Conservation (phyloP, 2,329 filamentous ascomycete species). For the Xylaria digitata region DNA sequence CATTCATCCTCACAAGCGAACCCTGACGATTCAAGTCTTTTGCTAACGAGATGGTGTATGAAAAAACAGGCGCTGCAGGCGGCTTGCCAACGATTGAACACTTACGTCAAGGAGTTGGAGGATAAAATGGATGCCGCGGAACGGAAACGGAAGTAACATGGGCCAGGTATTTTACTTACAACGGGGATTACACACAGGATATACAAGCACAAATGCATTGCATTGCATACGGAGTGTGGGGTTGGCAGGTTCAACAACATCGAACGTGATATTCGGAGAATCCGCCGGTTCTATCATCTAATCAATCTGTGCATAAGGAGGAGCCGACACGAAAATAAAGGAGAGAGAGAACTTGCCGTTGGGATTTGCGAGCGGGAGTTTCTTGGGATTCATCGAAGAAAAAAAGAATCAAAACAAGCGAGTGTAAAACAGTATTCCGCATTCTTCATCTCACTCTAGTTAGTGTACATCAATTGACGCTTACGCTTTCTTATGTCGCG, state of each 20-base stretch:
- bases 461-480: slow-evolving; percentile 30
- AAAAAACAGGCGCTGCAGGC: slow-evolving; percentile 79
- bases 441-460: slow-evolving; percentile 17
- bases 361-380: slow-evolving; percentile 36
- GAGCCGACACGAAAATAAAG: slow-evolving; percentile 8
- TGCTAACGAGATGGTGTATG: slow-evolving; percentile 28
- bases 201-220: slow-evolving; percentile 1
- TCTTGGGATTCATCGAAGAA: slow-evolving; percentile 20
- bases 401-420: background rate
- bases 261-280: slow-evolving; percentile 4
- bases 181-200: slow-evolving; percentile 10
- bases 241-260: slow-evolving; percentile 9
- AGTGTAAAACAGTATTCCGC: slow-evolving; percentile 35
- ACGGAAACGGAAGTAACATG: slow-evolving; percentile 71
- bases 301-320: slow-evolving; percentile 12
- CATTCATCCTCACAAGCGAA: slow-evolving; percentile 12
- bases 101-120: slow-evolving; percentile 85
- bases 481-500: slow-evolving; percentile 25
- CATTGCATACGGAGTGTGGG: slow-evolving; percentile 14
- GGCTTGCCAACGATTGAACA: slow-evolving; percentile 86
- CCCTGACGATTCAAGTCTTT: slow-evolving; percentile 4
- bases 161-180: slow-evolving; percentile 11
- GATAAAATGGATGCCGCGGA: slow-evolving; percentile 76
- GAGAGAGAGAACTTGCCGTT: slow-evolving; percentile 10
- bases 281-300: slow-evolving; percentile 16